A percentile compares a stretch with the other conserved stretches of the same genome.
Conservation (phyloP, 768 basidiomycete species). For the Leccinellum luteum region DNA sequence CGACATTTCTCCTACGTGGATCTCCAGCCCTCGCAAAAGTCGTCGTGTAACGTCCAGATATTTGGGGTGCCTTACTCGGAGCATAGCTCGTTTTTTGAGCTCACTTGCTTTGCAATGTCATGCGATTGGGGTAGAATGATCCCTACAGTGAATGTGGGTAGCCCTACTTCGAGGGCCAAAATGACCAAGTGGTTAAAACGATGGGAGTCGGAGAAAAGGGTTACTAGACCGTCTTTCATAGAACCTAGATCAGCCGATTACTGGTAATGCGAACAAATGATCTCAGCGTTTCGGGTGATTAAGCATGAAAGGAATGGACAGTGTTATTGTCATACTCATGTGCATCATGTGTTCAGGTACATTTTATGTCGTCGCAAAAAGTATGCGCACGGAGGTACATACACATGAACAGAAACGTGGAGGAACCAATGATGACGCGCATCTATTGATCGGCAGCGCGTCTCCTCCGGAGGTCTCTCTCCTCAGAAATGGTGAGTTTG, state of each 20-base stretch:
- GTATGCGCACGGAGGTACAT: constrained; percentile 23
- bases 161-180: constrained; percentile 67
- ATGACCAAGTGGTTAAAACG: constrained; percentile 87
- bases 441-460: constrained; percentile 66
- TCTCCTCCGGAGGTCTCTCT: constrained; percentile 91
- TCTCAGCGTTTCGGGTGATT: not conserved
- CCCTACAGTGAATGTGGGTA: constrained; percentile 90
- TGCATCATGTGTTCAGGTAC: constrained; percentile 14
- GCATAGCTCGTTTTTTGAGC: constrained; percentile 93
- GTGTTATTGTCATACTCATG: constrained; percentile 10
- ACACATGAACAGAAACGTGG: constrained; percentile 4
- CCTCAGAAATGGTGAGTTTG: constrained; percentile 96
- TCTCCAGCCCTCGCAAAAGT: constrained; percentile 67
- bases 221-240: constrained; percentile 38
- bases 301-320: not conserved
- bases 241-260: constrained; percentile 43
- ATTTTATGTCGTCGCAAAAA: constrained; percentile 20
- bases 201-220: constrained; percentile 82
- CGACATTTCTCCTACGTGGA: constrained; percentile 67
- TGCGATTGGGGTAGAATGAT: constrained; percentile 87
- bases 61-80: constrained; percentile 93
- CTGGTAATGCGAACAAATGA: constrained; percentile 34
- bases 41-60: constrained; percentile 64
- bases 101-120: constrained; percentile 93
- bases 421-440: constrained; percentile 6